These are phyloP conservation scores for Drechslerella coelobrocha DNA, from an alignment of 2,329 filamentous ascomycete genomes.

Conservation along the genomic window DNA sequence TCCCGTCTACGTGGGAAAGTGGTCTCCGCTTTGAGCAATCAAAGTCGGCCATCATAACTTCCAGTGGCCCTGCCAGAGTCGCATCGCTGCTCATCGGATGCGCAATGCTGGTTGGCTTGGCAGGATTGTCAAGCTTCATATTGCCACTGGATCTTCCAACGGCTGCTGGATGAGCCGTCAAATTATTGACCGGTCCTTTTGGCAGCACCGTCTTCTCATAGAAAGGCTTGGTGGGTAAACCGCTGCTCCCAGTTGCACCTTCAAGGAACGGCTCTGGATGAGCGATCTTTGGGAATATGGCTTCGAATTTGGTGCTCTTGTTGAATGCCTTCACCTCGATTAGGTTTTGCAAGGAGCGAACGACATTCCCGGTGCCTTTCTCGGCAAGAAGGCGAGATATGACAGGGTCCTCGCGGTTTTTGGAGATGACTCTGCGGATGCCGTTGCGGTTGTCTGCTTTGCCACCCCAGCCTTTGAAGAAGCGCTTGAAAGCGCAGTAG, in stretches of 20 bases:
- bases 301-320: conserved; percentile 21
- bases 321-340: conserved; percentile 21
- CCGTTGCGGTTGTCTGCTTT: conserved; percentile 1
- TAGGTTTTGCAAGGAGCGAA: conserved; percentile 12
- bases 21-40: too few relatives aligned
- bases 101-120: too few relatives aligned
- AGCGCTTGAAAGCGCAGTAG: conserved; percentile 35
- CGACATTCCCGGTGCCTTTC: conserved; percentile 7
- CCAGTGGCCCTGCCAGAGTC: too few relatives aligned
- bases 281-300: conserved; percentile 20
- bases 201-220: background rate
- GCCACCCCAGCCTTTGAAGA: conserved; percentile 13
- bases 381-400: background rate
- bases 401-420: background rate
- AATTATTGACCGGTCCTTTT: too few relatives aligned
- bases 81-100: too few relatives aligned
- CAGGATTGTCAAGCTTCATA: too few relatives aligned
- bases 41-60: too few relatives aligned
- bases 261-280: background rate
- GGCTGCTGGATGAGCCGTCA: too few relatives aligned
- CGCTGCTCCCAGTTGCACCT: background rate
- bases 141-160: too few relatives aligned
- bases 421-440: conserved; percentile 6
- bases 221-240: background rate
- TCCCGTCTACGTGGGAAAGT: too few relatives aligned